Evolutionary conservation across 2,329 filamentous ascomycete genomes (phyloP).

Genomic region (Penicillium sp.): DNA sequence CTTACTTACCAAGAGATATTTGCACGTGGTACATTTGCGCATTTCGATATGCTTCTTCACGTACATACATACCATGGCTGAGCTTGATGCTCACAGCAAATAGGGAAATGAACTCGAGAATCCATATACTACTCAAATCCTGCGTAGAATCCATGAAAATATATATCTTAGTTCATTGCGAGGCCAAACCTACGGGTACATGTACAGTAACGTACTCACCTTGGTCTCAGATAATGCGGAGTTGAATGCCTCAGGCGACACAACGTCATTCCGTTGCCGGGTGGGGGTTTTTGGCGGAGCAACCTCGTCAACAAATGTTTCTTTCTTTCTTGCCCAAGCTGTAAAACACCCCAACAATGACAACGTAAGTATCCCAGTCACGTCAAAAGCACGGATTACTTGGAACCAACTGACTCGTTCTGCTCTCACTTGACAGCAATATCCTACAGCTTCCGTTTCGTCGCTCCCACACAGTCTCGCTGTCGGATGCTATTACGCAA

Average conservation of each 20-base stretch:
- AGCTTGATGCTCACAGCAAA: conserved; percentile 24
- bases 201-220: no score
- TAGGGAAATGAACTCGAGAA: conserved; percentile 17
- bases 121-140: background rate
- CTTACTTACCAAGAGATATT: background rate
- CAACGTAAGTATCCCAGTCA: conserved; percentile 31
- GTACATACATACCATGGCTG: conserved; percentile 21
- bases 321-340: conserved; percentile 12
- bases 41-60: conserved; percentile 8
- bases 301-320: conserved; percentile 33
- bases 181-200: no score
- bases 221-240: background rate
- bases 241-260: conserved; percentile 26
- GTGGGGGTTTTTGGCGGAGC: conserved; percentile 20
- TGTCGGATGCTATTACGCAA: conserved; percentile 81
- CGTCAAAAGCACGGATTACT: background rate
- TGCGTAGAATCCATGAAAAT: no score
- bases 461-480: conserved; percentile 73
- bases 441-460: conserved; percentile 81
- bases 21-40: background rate
- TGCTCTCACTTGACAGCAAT: conserved; percentile 33
- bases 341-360: conserved; percentile 28
- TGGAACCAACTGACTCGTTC: background rate
- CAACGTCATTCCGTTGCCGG: conserved; percentile 36
- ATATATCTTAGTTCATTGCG: no score